A percentile compares a stretch with the other conserved stretches of the same genome.
These are phyloP conservation scores for Marasmius sp. DNA, from an alignment of 1,284 basidiomycete species.

Conservation along the genomic window DNA sequence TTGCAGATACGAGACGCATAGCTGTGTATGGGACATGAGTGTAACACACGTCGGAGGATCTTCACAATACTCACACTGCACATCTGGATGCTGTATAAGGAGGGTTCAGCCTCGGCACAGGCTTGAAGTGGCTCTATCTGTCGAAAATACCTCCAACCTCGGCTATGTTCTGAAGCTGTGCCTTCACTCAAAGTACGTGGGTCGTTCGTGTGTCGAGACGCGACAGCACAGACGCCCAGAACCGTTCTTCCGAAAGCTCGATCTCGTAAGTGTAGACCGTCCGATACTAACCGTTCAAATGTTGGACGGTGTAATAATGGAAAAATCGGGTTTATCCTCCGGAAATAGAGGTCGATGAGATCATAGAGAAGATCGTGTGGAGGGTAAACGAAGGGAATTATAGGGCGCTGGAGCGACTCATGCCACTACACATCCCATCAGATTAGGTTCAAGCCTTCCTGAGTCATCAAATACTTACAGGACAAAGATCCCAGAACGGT, in stretches of 20 bases:
- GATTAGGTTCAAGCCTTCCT: neutral
- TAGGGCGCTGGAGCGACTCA: neutral
- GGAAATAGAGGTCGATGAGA: conserved; percentile 63
- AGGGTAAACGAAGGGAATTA: conserved; percentile 38
- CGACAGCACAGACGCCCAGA: conserved; percentile 63
- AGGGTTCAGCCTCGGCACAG: conserved; percentile 42
- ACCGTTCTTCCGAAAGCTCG: conserved; percentile 57
- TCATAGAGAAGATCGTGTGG: conserved; percentile 44
- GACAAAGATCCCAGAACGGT: neutral
- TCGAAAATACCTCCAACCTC: conserved; percentile 59
- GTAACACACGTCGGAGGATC: neutral
- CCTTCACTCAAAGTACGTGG: conserved; percentile 41
- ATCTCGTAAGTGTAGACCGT: conserved; percentile 50
- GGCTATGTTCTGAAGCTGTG: conserved; percentile 22
- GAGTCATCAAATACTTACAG: neutral
- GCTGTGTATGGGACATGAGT: conserved; percentile 14
- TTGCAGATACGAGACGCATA: conserved; percentile 38
- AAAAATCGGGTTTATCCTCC: conserved; percentile 42
- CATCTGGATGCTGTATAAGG: conserved; percentile 55
- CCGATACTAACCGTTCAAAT: conserved; percentile 50
- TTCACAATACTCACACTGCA: conserved; percentile 22
- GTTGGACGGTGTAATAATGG: conserved; percentile 65
- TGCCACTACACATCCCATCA: conserved; percentile 1
- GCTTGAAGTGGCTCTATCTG: conserved; percentile 46
- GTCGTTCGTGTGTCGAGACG: conserved; percentile 58